Evolutionary conservation across 108 stramenopile genomes (phyloP), one percentile per base, ranked within the genome.

Genomic region (Skeletonema grethae): DNA sequence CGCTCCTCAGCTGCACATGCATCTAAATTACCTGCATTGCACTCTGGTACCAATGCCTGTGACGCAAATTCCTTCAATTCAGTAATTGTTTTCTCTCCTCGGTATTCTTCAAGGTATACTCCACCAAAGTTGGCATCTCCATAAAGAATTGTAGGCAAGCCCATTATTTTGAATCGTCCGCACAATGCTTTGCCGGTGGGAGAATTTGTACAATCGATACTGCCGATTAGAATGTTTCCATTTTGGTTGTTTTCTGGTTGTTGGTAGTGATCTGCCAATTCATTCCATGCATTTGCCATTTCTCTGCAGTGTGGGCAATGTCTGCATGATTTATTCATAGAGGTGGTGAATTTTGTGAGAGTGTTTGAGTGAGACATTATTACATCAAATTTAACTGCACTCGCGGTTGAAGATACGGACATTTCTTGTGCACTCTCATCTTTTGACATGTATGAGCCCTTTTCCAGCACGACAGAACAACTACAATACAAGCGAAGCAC

Each of bases 101-200:
- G 60, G 55, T 86, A 87, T 61, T 83, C 82, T 70, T 85, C 67
- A 8, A 89, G 75, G 69, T 85, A 85, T 8, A 82, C 55, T 22
- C 88, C 88, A 0, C 69, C 70, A 29, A 46, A 43, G 65, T 73
- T 77, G 1, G 85, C 61, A 48, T 85, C 85, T 3, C 88, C 88
- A 46, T 87, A 83, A 4, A 85, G 63, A 32, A 90, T 43, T 12
- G 88, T 90, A 3, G 88, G 88, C 18, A 86, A 67, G 1, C 83
- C 85, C 18, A 61, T 65, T n/a, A 86, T 62, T 53, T 83, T 76
- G 35, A 86, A 79, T 25, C 60, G 25, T 3, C 9, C 59, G 35
- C 79, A 80, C 4, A 80, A 66, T 28, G 53, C 66, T 53, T 80
- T 80, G 50, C 79, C 79, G n/a, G 63, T 25, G 5, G 79, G 79